phyloP scores from a whole-genome alignment of 1,284 basidiomycete genomes.

The Moesziomyces aphidis region DNA sequence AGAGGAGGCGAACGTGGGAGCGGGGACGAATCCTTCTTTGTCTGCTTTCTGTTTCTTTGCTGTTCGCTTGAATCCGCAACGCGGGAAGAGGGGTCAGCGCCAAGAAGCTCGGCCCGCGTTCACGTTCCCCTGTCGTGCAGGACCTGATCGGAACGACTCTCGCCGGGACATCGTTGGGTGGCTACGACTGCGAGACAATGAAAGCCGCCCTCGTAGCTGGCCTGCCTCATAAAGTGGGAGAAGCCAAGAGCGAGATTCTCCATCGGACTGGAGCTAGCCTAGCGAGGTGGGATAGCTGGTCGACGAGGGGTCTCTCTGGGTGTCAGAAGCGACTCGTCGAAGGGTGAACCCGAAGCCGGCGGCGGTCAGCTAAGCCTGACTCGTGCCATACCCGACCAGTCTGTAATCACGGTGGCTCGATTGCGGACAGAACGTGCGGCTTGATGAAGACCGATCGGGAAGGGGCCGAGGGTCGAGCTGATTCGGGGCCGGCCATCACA shows the following conservation, averaged over 20 bases:
- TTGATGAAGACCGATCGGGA: too few species aligned
- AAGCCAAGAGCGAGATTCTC: too few species aligned
- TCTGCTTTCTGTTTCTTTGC: neutral
- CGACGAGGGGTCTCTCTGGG: too few species aligned
- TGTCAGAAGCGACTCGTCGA: too few species aligned
- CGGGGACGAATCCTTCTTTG: neutral
- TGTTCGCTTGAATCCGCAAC: neutral
- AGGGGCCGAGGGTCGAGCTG: neutral
- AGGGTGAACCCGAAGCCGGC: too few species aligned
- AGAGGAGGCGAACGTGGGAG: neutral
- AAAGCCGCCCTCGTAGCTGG: neutral
- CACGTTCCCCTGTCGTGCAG: neutral
- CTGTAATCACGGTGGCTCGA: too few species aligned
- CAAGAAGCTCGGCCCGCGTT: neutral
- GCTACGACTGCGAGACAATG: neutral
- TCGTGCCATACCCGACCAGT: too few species aligned
- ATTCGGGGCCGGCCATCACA: neutral
- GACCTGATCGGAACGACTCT: neutral
- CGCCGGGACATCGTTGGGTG: neutral
- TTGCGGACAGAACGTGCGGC: too few species aligned
- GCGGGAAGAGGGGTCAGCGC: neutral
- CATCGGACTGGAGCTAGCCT: too few species aligned
- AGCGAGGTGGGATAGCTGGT: too few species aligned
- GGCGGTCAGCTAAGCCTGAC: too few species aligned
- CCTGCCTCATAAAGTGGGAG: too few species aligned